These are phyloP conservation scores for Hypoxylon sp. DNA, from an alignment of 2,329 filamentous ascomycete genomes.

Conservation along the genomic window DNA sequence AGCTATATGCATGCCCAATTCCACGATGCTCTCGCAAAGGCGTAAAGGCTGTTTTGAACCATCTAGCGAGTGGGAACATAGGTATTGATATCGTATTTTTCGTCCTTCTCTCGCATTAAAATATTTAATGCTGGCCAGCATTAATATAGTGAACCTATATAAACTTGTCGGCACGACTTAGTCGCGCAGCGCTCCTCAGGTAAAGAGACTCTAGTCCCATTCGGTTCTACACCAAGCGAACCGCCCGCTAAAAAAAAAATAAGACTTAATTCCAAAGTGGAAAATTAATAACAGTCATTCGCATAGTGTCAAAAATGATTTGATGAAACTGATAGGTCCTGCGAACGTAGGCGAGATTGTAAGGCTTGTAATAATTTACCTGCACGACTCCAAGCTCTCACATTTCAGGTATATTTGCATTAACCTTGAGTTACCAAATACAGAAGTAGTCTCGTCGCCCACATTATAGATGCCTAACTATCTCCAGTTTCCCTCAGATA, in stretches of 20 bases:
- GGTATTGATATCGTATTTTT: not conserved
- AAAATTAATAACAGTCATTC: not conserved
- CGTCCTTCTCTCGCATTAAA: not conserved
- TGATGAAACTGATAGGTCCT: not conserved
- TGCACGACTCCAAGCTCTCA: too few species aligned
- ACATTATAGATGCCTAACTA: too few species aligned
- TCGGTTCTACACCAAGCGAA: not conserved
- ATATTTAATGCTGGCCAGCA: not conserved
- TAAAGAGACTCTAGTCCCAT: not conserved
- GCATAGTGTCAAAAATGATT: too few species aligned
- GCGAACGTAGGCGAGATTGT: not conserved
- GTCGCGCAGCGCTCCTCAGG: not conserved
- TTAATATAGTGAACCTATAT: not conserved
- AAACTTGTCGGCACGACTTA: not conserved
- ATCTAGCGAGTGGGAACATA: not conserved
- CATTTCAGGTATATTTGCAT: too few species aligned
- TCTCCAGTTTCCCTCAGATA: too few species aligned
- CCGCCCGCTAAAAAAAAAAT: not conserved
- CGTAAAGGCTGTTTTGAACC: not conserved
- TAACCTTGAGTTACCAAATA: too few species aligned
- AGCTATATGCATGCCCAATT: conserved; percentile 5
- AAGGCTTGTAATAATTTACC: not conserved
- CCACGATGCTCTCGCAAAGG: not conserved
- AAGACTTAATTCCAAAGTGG: not conserved
- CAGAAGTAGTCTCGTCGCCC: too few species aligned